Percentiles rank a stretch among this genome's conserved stretches.
Conservation (phyloP, 2,329 filamentous ascomycete genomes). For the Chaetomium strumarium region DNA sequence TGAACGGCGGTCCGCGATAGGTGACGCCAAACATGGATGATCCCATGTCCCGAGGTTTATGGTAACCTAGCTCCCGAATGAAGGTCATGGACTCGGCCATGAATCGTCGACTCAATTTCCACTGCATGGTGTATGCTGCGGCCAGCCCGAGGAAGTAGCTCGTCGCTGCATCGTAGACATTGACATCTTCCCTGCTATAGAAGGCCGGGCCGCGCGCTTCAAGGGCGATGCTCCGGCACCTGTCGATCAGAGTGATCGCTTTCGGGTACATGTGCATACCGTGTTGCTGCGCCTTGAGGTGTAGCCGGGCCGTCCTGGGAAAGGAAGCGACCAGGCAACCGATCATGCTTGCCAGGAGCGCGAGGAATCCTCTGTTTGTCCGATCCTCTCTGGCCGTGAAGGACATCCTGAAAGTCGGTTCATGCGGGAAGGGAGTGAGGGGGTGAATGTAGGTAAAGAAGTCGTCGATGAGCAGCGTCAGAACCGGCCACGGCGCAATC, state of each 20-base stretch:
- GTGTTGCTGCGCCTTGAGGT: constrained; percentile 58
- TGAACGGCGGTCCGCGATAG: constrained; percentile 42
- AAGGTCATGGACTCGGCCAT: constrained; percentile 67
- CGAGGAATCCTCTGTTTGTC: constrained; percentile 60
- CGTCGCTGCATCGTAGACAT: constrained; percentile 55
- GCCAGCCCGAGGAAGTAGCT: constrained; percentile 70
- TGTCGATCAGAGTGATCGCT: constrained; percentile 62
- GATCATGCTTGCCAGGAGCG: constrained; percentile 69
- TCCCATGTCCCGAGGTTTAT: constrained; percentile 44
- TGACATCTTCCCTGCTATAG: constrained; percentile 42
- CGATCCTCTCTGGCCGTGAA: constrained; percentile 63
- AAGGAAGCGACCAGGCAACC: constrained; percentile 69
- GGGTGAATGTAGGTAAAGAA: constrained; percentile 81
- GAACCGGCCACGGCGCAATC: constrained; percentile 63
- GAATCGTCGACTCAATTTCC: constrained; percentile 62
- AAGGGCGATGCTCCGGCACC: constrained; percentile 64
- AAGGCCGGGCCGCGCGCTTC: constrained; percentile 57
- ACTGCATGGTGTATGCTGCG: constrained; percentile 62
- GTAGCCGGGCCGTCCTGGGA: constrained; percentile 62
- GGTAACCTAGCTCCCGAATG: constrained; percentile 60
- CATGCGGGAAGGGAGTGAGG: constrained; percentile 70
- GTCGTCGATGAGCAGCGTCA: constrained; percentile 68
- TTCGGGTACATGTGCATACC: constrained; percentile 61
- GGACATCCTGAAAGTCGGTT: constrained; percentile 67
- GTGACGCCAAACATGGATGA: constrained; percentile 25